Conservation (phyloP, 371 early-diverging fungal genomes). For the Rhizopus delemar region DNA sequence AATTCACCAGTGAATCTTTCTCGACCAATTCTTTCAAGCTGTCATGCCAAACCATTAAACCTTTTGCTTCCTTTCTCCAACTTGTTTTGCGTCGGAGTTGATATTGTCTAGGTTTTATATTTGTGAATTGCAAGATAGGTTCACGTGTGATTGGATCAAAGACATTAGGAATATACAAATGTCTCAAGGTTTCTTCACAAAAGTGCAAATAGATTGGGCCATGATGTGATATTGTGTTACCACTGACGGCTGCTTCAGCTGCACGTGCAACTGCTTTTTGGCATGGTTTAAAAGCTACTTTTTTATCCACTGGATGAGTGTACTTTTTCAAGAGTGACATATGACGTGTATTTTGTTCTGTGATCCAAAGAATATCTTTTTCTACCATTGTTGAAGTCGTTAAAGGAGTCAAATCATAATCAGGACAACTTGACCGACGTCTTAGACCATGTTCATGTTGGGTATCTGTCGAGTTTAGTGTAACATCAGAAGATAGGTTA, state of each 20-base stretch:
- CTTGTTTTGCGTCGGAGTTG: constrained; percentile 25
- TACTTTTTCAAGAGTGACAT: constrained; percentile 18
- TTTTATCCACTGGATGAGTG: constrained; percentile 17
- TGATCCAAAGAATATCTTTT: constrained; percentile 21
- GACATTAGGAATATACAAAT: constrained; percentile 26
- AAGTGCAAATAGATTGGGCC: constrained; percentile 5
- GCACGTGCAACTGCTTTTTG: constrained; percentile 20
- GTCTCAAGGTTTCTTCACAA: constrained; percentile 22
- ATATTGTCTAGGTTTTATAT: constrained; percentile 28
- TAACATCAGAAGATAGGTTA: constrained; percentile 15
- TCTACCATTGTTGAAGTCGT: constrained; percentile 13
- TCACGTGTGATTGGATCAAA: constrained; percentile 27
- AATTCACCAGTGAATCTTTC: not conserved
- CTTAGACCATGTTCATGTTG: constrained; percentile 8
- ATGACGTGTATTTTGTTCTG: constrained; percentile 18
- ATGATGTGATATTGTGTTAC: constrained; percentile 1
- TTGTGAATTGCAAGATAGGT: constrained; percentile 19
- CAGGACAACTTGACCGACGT: constrained; percentile 26
- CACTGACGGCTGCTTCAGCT: constrained; percentile 21
- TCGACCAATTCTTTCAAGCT: constrained; percentile 12
- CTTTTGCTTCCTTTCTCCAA: constrained; percentile 37
- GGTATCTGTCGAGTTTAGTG: constrained; percentile 4
- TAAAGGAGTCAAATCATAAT: not conserved
- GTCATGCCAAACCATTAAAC: constrained; percentile 37
- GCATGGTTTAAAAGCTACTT: constrained; percentile 18